Conservation (phyloP, 163 green algal species). For the Coccomyxa subellipsoidea region DNA sequence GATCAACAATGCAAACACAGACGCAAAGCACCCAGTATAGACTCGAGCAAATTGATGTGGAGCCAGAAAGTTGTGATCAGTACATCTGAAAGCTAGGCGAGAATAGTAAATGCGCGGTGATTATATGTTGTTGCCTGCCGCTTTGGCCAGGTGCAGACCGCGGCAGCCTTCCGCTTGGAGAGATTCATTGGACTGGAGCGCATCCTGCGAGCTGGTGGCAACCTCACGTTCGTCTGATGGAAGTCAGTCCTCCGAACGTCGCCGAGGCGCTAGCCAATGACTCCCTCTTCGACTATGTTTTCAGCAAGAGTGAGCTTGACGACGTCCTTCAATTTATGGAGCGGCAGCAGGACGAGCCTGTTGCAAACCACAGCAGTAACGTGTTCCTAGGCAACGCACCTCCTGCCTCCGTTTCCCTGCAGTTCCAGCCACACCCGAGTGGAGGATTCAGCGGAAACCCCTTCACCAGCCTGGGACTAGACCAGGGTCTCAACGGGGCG, state of each 20-base stretch:
- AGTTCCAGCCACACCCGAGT: constrained; percentile 27
- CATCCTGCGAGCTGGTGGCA: not conserved
- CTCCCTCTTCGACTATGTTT: constrained; percentile 24
- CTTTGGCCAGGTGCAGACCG: too few species aligned
- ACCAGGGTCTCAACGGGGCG: constrained; percentile 5
- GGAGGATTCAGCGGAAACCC: not conserved
- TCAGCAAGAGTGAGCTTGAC: constrained; percentile 34
- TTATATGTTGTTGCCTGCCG: too few species aligned
- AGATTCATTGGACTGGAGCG: not conserved
- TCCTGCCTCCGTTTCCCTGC: constrained; percentile 1
- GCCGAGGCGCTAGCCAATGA: not conserved
- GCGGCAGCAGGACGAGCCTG: not conserved
- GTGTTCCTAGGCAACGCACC: not conserved
- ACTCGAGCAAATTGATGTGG: too few species aligned
- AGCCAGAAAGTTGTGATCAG: too few species aligned
- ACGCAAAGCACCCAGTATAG: too few species aligned
- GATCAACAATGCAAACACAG: too few species aligned
- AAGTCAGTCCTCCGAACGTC: not conserved
- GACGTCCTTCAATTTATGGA: constrained; percentile 37
- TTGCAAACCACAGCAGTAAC: not conserved
- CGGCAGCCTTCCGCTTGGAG: not conserved
- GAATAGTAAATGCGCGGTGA: too few species aligned
- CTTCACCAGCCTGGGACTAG: constrained; percentile 1
- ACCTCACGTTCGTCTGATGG: not conserved
- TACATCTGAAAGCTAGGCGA: too few species aligned